Base-by-base conservation (phyloP, 495 filamentous ascomycete species). In the Neurospora terricola region DNA sequence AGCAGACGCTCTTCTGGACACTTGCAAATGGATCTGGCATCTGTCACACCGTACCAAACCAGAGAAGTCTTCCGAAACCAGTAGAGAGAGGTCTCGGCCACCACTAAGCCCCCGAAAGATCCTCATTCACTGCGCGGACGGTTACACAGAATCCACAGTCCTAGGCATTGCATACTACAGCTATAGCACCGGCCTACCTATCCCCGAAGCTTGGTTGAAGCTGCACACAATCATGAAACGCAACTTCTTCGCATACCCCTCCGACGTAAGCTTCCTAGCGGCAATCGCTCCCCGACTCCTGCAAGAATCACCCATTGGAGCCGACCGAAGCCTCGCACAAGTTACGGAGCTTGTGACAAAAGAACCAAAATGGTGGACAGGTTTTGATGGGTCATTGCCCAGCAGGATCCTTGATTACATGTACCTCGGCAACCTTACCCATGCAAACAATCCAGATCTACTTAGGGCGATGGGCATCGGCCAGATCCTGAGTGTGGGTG, bases 171-270 rank as follows among this genome's bases (percentile, higher is more conserved):
- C 95, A 27, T 99, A 98, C 81, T 91, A 90, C 80, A 97, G 95
- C 87, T 98, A 92, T 79, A 90, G 92, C 38, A 91, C 96, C 72
- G 92, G 92, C 7, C 84, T 91, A 10, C 90, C 95, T 0, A 88
- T 92, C 0, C 91, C 93, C 38, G 88, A 91, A 16, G 95, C 96
- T 21, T 98, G 94, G 94, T 85, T 98, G 18, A 85, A 89, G 72
- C 83, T 99, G 45, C 96, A 99, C 77, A 89, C 89, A 16, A 86
- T 89, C 1, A 92, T 91, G 82, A 85, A 89, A 54, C 91, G 96
- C 69, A 98, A 99, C 79, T 97, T 98, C 83, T 99, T 99, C 77
- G 92, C 96, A 1, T 99, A 99, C 75, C 90, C 92, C 3, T 92
- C 92, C 0, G 96, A 99, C 78, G 93, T 97, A 38, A 86, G 89